Base-by-base conservation (phyloP, 129 eudicot genomes). In the Deinandra increscens region DNA sequence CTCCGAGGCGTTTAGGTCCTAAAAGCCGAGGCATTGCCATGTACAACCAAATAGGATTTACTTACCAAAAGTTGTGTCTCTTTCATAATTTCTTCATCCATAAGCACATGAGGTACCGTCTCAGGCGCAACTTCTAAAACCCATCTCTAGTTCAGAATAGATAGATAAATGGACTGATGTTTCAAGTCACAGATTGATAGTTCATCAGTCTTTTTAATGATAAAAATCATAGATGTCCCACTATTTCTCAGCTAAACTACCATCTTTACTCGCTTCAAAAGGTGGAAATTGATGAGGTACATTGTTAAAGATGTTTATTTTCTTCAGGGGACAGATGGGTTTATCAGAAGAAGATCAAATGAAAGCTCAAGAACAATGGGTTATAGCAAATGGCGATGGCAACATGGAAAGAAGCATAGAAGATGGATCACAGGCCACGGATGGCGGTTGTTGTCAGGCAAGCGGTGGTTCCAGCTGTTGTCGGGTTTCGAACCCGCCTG, bases 271-370 rank as follows among this genome's bases (percentile, higher is more conserved):
- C 59, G 5, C 54, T 49, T 2, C 39, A 62, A 48, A 17, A 45
- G 17, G 61, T 9, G 31, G 31, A n/a, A 19, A 41, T 51, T 74
- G 15, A 46, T 64, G 73, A 36, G 46, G 46, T 68, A 14, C 17
- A 51, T 23, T 69, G 18, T 14, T 64, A 51, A 51, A 23, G 50
- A 15, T n/a, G 18, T 64, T 58, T 71, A 19, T 58, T 49, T 20
- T 62, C 23, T 68, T 66, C 81, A 92, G 99, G 87, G 99, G 99
- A 53, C 97, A 93, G 72, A 89, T 93, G 95, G 99, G 99, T 63
- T 74, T 93, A 85, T 81, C 97, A 6, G 99, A 89, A 76, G 99
- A 93, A 61, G 97, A 87, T 13, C 99, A 93, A 79, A 85, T 68
- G 83, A 83, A 69, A 74, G 72, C 84, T 8, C 97, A 81, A 67